Evolutionary conservation across 768 basidiomycete species (phyloP), one percentile per base, ranked within the genome.

Genomic region (Sarcomyxa edulis): DNA sequence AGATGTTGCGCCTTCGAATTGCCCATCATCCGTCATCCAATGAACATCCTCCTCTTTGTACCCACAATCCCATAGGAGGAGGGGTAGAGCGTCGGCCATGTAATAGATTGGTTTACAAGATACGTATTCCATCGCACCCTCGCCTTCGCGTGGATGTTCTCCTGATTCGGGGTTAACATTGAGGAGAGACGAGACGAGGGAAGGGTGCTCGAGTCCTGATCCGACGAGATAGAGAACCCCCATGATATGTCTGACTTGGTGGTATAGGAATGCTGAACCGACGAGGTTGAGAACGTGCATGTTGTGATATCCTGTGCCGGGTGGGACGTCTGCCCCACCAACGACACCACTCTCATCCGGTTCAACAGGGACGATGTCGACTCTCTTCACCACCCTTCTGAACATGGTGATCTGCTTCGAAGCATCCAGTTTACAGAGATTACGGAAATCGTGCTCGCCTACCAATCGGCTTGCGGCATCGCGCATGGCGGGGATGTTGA

Each of bases 211-310:
- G 39, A 92, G 71, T 0, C 85, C 78, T 1, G 83, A 60, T 12
- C 93, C 95, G 36, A 95, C 75, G 34, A 96, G 79, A 59, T 97
- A 90, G 14, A 98, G 71, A 35, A 95, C 57, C 2, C 87, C 88
- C 76, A 96, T 85, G 62, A 96, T 94, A 50, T 94, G 91, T 25
- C 94, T 76, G 10, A 96, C 94, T 67, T 96, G 94, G 60, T 98
- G 91, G 61, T 93, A 97, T 28, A 98, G 68, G 55, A 95, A 96
- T 1, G 92, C 94, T 1, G 71, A 81, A 1, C 94, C 94, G 16
- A 84, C 64, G 26, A 97, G 78, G 58, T 98, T 85, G 40, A 96
- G 69, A 23, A 92, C 87, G 48, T 79, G 78, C 54, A 76, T 65
- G 22, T 51, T 62, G n/a, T n/a, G n/a, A n/a, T n/a, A n/a, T n/a